Evolutionary conservation across 225 moss, liverwort and hornwort genomes (phyloP), one percentile per base, ranked within the genome.

Genomic region (Thuidium tamariscinum): DNA sequence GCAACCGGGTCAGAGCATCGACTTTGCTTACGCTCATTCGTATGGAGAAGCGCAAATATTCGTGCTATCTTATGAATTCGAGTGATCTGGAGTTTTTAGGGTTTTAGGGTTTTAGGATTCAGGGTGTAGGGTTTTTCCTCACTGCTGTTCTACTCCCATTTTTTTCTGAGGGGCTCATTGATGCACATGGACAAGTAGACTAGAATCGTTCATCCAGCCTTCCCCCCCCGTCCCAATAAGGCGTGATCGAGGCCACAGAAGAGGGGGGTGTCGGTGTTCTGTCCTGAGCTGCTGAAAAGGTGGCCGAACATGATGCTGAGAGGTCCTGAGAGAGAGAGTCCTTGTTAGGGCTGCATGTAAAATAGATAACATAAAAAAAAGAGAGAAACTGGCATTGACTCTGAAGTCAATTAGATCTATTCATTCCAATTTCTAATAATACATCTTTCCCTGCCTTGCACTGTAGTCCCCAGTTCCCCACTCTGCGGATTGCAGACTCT

Each of bases 221-320:
- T 10, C 62, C 62, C 82, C 60, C 63, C 61, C 48, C 44, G 4
- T 52, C 27, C 56, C 62, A 57, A 56, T 82, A 68, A 86, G 70
- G 49, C 73, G 10, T 16, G 42, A 36, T 37, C 10, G 32, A 88
- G 61, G 55, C 52, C 61, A 59, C 32, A 13, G 21, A 26, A 52
- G 11, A 4, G 20, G 11, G 8, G 26, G 16, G 59, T 77, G 63
- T 81, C 86, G 55, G 82, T 61, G 74, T 88, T 49, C 49, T 84
- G 92, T 83, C 74, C 90, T 87, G 92, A 83, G 92, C 90, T 92
- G 92, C 92, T 87, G 87, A 18, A 77, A 89, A 82, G 90, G 90
- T 90, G 90, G 92, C 92, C 90, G 89, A 78, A 69, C 89, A 78
- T 83, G 88, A 77, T 71, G 86, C 86, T 74, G 74, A 56, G 64